Evolutionary conservation across 106 monocot species (phyloP).

Genomic region (Dendrobium huoshanense): DNA sequence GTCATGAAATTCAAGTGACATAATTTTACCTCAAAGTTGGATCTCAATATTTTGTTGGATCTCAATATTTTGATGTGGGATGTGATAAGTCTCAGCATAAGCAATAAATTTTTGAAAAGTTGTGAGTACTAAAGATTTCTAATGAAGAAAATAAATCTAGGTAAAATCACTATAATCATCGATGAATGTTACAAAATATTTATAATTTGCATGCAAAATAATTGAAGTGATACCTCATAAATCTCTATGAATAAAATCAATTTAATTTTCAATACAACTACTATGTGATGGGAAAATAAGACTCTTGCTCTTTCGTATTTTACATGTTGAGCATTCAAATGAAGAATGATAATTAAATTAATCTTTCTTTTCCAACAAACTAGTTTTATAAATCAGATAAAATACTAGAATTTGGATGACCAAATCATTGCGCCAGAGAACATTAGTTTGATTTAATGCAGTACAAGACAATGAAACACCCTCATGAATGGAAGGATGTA

Average conservation of each 20-base stretch:
- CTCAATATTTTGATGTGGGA: background rate
- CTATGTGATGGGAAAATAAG: background rate
- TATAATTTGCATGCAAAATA: background rate
- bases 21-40: background rate
- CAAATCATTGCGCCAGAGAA: background rate
- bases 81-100: background rate
- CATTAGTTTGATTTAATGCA: background rate
- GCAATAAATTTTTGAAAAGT: background rate
- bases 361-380: background rate
- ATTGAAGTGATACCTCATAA: background rate
- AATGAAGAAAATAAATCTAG: background rate
- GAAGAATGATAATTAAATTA: background rate
- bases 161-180: background rate
- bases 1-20: background rate
- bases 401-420: background rate
- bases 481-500: background rate
- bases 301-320: background rate
- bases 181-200: background rate
- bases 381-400: background rate
- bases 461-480: background rate
- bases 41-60: background rate
- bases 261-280: background rate
- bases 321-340: background rate
- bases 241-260: background rate
- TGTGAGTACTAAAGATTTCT: background rate